Percentiles rank a stretch among this genome's conserved stretches.
Evolutionary conservation across 129 eudicot genomes (phyloP).

Genomic region (Smallanthus sonchifolius): DNA sequence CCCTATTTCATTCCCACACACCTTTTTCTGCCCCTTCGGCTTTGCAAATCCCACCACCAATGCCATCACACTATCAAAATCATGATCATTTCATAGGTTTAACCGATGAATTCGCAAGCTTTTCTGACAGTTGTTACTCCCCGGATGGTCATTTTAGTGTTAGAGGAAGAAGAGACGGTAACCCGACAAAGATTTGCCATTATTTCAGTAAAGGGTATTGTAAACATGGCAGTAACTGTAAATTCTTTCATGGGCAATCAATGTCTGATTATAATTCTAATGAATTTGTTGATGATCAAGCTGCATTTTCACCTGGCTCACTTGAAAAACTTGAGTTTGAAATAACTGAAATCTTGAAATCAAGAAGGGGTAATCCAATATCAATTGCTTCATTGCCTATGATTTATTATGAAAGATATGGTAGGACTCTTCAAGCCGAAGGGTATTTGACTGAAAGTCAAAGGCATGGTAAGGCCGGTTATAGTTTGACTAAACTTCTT

Average conservation of each 20-base stretch:
- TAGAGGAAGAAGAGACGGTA: constrained; percentile 34
- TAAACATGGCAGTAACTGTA: constrained; percentile 66
- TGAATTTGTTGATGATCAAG: constrained; percentile 41
- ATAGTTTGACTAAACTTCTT: constrained; percentile 76
- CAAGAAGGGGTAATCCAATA: constrained; percentile 59
- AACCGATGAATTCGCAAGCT: constrained; percentile 33
- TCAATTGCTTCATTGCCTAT: constrained; percentile 78
- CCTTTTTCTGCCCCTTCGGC: constrained; percentile 26
- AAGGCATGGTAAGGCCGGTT: constrained; percentile 77
- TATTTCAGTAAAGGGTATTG: constrained; percentile 73
- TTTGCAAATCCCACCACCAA: constrained; percentile 21
- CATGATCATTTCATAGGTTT: constrained; percentile 27
- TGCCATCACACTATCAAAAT: constrained; percentile 25
- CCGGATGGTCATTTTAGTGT: constrained; percentile 21
- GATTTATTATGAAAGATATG: constrained; percentile 67
- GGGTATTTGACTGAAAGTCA: constrained; percentile 83
- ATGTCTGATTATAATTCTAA: constrained; percentile 24
- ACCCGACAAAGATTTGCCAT: constrained; percentile 52
- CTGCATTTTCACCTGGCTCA: constrained; percentile 47
- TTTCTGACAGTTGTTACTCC: constrained; percentile 26
- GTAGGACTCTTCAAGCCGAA: constrained; percentile 67
- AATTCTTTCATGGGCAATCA: constrained; percentile 48
- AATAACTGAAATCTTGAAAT: constrained; percentile 65
- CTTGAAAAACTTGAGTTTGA: constrained; percentile 61
- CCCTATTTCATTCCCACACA: constrained; percentile 27